Evolutionary conservation across 768 basidiomycete species (phyloP).

Genomic region (Favolaschia claudopus): DNA sequence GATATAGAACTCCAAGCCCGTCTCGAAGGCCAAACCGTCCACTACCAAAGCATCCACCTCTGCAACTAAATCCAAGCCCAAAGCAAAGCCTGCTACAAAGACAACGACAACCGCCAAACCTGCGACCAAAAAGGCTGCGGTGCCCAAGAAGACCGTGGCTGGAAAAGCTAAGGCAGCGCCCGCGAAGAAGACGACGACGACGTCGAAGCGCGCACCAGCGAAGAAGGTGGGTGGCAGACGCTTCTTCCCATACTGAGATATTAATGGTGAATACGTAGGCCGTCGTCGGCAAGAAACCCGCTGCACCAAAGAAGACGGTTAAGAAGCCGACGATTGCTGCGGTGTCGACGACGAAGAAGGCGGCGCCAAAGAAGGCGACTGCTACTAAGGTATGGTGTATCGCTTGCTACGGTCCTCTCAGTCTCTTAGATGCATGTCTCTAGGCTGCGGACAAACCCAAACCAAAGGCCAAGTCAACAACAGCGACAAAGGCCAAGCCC

Average conservation of each 20-base stretch:
- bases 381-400: slow-evolving; percentile 63
- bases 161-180: slow-evolving; percentile 8
- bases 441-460: slow-evolving; percentile 47
- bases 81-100: slow-evolving; percentile 38
- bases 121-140: slow-evolving; percentile 25
- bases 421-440: slow-evolving; percentile 27
- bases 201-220: slow-evolving; percentile 12
- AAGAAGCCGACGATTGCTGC: slow-evolving; percentile 38
- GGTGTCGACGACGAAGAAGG: too few species aligned
- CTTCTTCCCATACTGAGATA: background rate
- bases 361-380: slow-evolving; percentile 53
- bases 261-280: background rate
- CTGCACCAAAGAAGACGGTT: slow-evolving; percentile 35
- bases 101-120: slow-evolving; percentile 37
- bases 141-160: slow-evolving; percentile 16
- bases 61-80: slow-evolving; percentile 35
- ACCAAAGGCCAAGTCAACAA: slow-evolving; percentile 41
- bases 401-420: background rate
- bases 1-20: slow-evolving; percentile 53
- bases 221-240: slow-evolving; percentile 9
- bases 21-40: slow-evolving; percentile 47
- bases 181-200: slow-evolving; percentile 10
- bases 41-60: slow-evolving; percentile 31
- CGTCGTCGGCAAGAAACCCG: slow-evolving; percentile 31
- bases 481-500: slow-evolving; percentile 32